A percentile compares a stretch with the other conserved stretches of the same genome.
Evolutionary conservation across 2,329 filamentous ascomycete genomes (phyloP).

Genomic region (Diaporthe vaccinii): DNA sequence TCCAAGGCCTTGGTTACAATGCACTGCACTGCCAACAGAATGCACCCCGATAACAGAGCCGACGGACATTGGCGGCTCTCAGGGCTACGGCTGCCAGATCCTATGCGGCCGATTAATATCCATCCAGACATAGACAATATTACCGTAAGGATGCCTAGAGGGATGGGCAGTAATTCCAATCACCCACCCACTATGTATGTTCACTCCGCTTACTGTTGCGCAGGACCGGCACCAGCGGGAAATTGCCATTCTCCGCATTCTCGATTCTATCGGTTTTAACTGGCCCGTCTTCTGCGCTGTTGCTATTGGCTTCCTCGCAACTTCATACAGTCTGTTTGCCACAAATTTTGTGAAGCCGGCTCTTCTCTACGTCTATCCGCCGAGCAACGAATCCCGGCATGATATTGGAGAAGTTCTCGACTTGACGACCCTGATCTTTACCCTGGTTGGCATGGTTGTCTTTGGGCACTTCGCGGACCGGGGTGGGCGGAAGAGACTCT

Average conservation of each 20-base stretch:
- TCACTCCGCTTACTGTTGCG: neutral
- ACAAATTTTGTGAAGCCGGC: constrained; percentile 48
- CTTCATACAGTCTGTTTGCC: constrained; percentile 49
- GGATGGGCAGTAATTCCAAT: neutral
- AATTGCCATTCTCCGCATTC: constrained; percentile 35
- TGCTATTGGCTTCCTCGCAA: constrained; percentile 48
- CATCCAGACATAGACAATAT: constrained; percentile 22
- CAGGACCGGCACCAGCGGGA: constrained; percentile 36
- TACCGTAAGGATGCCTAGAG: neutral
- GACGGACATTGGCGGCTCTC: constrained; percentile 12
- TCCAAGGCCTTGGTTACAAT: neutral
- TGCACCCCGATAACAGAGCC: neutral
- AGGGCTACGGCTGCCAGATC: constrained; percentile 15
- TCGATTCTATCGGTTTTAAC: constrained; percentile 45
- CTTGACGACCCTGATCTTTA: constrained; percentile 29
- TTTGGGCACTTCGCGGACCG: constrained; percentile 40
- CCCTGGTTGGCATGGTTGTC: constrained; percentile 39
- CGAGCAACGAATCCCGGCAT: neutral
- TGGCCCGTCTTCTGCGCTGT: constrained; percentile 47
- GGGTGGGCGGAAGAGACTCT: constrained; percentile 41
- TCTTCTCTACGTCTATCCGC: constrained; percentile 46
- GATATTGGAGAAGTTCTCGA: constrained; percentile 38
- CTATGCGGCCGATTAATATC: constrained; percentile 16
- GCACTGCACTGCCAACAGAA: neutral
- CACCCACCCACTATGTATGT: neutral